These are phyloP conservation scores for Chlorella vulgaris DNA, from an alignment of 139 green algal species.

Conservation along the genomic window DNA sequence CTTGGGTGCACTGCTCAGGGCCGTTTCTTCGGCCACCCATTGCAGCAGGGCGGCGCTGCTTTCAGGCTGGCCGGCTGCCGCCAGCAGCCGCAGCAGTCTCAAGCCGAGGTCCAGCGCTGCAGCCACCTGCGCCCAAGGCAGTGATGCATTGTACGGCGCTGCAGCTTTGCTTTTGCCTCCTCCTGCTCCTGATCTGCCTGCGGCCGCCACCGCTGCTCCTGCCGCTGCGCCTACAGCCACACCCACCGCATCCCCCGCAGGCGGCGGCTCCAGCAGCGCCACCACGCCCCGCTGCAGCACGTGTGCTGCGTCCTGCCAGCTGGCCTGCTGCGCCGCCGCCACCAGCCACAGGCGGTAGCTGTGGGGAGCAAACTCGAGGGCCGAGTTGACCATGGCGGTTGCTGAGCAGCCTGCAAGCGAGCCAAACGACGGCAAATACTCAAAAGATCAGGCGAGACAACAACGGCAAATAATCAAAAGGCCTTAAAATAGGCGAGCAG, in stretches of 20 bases:
- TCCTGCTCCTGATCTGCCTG: neutral
- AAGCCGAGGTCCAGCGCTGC: constrained; percentile 18
- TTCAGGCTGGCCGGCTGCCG: neutral
- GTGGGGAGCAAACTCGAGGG: constrained; percentile 19
- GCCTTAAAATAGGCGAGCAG: neutral
- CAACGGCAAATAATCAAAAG: too few species aligned
- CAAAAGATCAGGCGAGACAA: too few species aligned
- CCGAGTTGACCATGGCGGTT: constrained; percentile 18
- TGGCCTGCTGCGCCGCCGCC: neutral
- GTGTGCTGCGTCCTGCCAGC: constrained; percentile 17
- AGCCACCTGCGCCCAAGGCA: neutral
- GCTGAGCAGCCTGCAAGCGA: neutral
- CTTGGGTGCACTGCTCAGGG: neutral
- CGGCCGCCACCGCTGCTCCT: neutral
- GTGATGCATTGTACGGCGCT: too few species aligned
- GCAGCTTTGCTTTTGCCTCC: neutral
- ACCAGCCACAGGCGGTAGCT: constrained; percentile 31
- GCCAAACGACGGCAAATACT: neutral
- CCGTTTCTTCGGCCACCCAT: neutral
- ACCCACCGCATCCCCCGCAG: neutral
- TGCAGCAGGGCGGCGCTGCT: neutral
- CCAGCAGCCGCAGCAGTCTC: constrained; percentile 29
- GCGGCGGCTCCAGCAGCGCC: neutral
- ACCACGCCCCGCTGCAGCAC: constrained; percentile 16
- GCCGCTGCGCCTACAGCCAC: neutral